phyloP scores from a whole-genome alignment of 2,329 filamentous ascomycete genomes.

The Corinectria fuckeliana region DNA sequence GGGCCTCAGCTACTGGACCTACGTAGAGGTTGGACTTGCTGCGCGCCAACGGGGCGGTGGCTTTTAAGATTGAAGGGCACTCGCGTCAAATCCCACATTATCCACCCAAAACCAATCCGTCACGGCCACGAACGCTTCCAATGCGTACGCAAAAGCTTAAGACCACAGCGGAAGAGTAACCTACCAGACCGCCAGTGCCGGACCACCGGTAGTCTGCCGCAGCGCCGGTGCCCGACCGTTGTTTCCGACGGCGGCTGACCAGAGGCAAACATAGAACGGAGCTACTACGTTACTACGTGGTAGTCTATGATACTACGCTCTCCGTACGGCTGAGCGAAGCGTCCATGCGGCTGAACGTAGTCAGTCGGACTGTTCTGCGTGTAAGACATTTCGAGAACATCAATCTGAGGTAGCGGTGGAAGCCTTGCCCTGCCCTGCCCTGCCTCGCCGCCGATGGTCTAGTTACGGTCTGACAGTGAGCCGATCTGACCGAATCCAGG shows the following conservation, averaged over 20 bases:
- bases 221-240: conserved; percentile 1
- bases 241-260: background rate
- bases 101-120: conserved; percentile 10
- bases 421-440: background rate
- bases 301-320: background rate
- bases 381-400: conserved; percentile 1
- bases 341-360: background rate
- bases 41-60: background rate
- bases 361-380: background rate
- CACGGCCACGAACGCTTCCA: conserved; percentile 5
- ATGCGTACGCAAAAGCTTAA: background rate
- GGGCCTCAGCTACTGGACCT: too few species aligned
- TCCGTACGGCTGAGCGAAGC: background rate
- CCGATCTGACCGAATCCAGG: conserved; percentile 2
- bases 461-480: background rate
- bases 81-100: conserved; percentile 8
- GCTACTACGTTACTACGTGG: too few species aligned
- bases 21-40: too few species aligned
- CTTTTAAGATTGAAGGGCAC: conserved; percentile 25
- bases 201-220: background rate
- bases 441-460: background rate
- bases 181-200: background rate
- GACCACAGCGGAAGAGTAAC: background rate
- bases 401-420: background rate
- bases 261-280: conserved; percentile 5